These are phyloP conservation scores for Vaccinium myrtillus DNA, from an alignment of 148 eudicot genomes.

Conservation along the genomic window DNA sequence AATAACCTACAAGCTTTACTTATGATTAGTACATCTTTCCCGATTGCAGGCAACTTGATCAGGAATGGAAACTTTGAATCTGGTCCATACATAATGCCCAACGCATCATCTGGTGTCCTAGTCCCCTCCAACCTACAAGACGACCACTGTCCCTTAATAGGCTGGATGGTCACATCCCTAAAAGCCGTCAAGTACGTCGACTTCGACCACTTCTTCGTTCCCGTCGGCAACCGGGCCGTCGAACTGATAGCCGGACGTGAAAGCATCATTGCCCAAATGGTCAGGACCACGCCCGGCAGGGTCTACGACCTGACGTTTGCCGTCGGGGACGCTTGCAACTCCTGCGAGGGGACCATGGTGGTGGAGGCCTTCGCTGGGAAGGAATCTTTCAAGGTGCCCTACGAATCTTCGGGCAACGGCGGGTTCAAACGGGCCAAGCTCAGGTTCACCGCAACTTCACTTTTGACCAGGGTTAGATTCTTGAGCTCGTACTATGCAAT, in stretches of 20 bases:
- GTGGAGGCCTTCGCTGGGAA: background rate
- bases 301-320: background rate
- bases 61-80: background rate
- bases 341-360: background rate
- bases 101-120: background rate
- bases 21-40: background rate
- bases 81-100: background rate
- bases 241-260: background rate
- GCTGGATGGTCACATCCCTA: background rate
- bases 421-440: slow-evolving; percentile 32
- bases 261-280: background rate
- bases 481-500: slow-evolving; percentile 38
- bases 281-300: background rate
- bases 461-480: slow-evolving; percentile 32
- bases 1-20: background rate
- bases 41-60: background rate
- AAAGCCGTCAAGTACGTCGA: background rate
- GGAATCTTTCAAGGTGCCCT: slow-evolving; percentile 23
- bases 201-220: background rate
- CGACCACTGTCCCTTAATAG: background rate
- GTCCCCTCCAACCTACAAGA: background rate
- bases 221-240: background rate
- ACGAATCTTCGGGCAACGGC: slow-evolving; percentile 34
- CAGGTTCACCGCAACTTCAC: slow-evolving; percentile 22
- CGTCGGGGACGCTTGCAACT: background rate